Evolutionary conservation across 495 filamentous ascomycete genomes (phyloP).

Genomic region (Parmelia sp.): DNA sequence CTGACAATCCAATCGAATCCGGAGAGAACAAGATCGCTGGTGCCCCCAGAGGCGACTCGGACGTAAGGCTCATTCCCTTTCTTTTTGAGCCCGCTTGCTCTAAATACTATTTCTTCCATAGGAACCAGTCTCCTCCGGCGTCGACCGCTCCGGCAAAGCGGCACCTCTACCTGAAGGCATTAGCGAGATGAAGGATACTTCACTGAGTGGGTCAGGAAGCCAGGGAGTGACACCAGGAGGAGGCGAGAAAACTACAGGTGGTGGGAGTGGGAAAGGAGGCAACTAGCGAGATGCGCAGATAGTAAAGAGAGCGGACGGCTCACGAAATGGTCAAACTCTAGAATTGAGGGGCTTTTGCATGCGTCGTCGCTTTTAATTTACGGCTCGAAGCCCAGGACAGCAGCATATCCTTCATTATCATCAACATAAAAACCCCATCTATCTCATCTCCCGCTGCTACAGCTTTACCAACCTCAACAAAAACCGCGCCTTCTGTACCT

Average conservation of each 20-base stretch:
- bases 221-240: constrained; percentile 30
- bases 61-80: constrained; percentile 7
- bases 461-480: constrained; percentile 75
- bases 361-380: background rate
- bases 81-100: background rate
- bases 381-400: background rate
- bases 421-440: background rate
- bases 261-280: constrained; percentile 28
- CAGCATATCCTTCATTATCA: background rate
- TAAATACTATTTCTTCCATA: background rate
- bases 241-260: constrained; percentile 37
- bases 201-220: constrained; percentile 21
- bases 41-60: constrained; percentile 21
- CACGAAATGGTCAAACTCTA: background rate
- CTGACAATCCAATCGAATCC: constrained; percentile 46
- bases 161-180: constrained; percentile 41
- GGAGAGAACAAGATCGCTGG: constrained; percentile 35
- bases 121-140: constrained; percentile 25
- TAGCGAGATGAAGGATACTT: constrained; percentile 27
- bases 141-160: constrained; percentile 39
- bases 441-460: constrained; percentile 33
- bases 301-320: background rate
- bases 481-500: constrained; percentile 82
- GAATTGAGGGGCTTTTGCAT: background rate
- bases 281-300: constrained; percentile 10